Conservation (phyloP, 1,284 basidiomycete species). For the Cutaneotrichosporon dermatis region DNA sequence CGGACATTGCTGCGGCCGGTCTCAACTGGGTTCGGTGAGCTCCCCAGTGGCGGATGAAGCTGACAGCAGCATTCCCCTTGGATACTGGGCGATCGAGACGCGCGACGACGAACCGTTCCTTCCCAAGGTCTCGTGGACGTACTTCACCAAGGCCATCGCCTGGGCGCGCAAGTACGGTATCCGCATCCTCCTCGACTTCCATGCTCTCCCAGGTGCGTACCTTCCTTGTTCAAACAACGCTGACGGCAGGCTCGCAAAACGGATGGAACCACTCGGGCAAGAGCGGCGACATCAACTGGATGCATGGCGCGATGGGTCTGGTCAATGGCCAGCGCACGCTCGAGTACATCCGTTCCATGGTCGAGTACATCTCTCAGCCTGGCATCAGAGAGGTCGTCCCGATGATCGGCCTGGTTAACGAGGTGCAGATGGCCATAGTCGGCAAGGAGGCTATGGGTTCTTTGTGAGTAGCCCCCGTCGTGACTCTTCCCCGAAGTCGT, state of each 20-base stretch:
- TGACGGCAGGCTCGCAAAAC: slow-evolving; percentile 58
- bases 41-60: no score
- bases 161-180: slow-evolving; percentile 90
- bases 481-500: neutral
- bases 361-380: slow-evolving; percentile 85
- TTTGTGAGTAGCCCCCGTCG: slow-evolving; percentile 31
- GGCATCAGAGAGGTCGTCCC: slow-evolving; percentile 37
- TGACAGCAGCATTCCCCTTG: slow-evolving; percentile 59
- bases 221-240: neutral
- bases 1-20: slow-evolving; percentile 83
- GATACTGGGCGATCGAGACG: slow-evolving; percentile 79
- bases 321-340: slow-evolving; percentile 87
- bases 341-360: slow-evolving; percentile 78
- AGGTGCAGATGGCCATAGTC: slow-evolving; percentile 33
- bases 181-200: slow-evolving; percentile 76
- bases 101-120: slow-evolving; percentile 76
- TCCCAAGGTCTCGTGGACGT: slow-evolving; percentile 69
- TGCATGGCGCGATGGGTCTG: slow-evolving; percentile 67
- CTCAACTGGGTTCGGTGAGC: slow-evolving; percentile 70
- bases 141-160: slow-evolving; percentile 65
- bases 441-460: slow-evolving; percentile 28
- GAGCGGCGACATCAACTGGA: slow-evolving; percentile 57
- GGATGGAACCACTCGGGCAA: slow-evolving; percentile 57
- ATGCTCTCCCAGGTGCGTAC: slow-evolving; percentile 59
- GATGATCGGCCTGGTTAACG: slow-evolving; percentile 45